Evolutionary conservation across 495 filamentous ascomycete genomes (phyloP), one percentile per base, ranked within the genome.

Genomic region (Penicillium soppii): DNA sequence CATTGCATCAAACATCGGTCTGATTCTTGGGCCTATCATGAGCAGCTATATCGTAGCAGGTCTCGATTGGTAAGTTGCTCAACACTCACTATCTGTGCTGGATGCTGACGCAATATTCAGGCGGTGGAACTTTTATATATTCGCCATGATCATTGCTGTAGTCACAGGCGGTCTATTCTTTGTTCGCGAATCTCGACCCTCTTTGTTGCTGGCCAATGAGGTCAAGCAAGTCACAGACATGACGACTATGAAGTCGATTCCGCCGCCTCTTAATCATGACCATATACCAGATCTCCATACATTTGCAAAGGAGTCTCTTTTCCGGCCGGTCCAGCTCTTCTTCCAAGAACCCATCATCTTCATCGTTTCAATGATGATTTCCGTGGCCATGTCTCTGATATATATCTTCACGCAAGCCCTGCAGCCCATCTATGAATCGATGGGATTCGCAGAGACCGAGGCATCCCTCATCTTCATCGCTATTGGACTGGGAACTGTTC

Each of bases 341-440:
- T 73, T 74, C 57, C 69, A 63, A 17, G 77, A 81, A 40, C 76
- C 76, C 12, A 76, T 81, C 25, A 72, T 81, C 16, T 69, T 76
- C 41, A 57, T 70, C 5, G 69, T 76, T 12, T 62, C 77, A 3
- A 59, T 73, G 27, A 74, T 77, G 61, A 71, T 67, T 8, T 73
- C 77, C 12, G 53, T 74, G 9, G 70, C 71, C 20, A 75, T 72
- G 52, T 76, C 71, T 2, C 60, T 81, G n/a, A 72, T 82, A 27
- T 83, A 81, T 45, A 74, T 82, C 9, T 81, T 80, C 53, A 75
- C 77, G 2, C 75, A 81, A 58, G 72, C 75, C 6, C 53, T 80
- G 0, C 69, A 66, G 0, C 62, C 67, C 1, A 70, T 82, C 23
- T 81, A 75, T 47, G 52, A 65, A 21, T 58, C 62, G 0, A 72